Evolutionary conservation across 1,139 yeast species (phyloP), one percentile per base, ranked within the genome.

Genomic region (Hyphopichia fennica): DNA sequence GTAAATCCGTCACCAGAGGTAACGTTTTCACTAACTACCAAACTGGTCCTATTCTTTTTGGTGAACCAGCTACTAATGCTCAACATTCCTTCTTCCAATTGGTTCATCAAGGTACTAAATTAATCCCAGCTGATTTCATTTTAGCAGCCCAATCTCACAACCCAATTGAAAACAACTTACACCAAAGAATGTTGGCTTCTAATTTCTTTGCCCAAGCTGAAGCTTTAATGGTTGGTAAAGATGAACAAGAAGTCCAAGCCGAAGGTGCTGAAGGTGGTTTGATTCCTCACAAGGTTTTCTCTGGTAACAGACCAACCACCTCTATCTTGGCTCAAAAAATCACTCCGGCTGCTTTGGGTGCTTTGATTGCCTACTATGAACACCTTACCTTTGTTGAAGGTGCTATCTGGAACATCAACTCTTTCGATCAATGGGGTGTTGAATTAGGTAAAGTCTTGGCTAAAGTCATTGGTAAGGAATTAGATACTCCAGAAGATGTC

Each of bases 371-470:
- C 41, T 93, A 93, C 81, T 93, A 93, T 75, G 99, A 93, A 75
- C 96, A 90, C 67, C 80, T 89, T 45, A 93, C 98, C 32, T 93
- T 93, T 72, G 91, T 91, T 47, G 99, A 93, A 74, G 99, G 99
- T 71, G 99, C 99, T 46, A 72, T 93, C 61, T 93, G 99, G 99
- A 93, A 95, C 81, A 91, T 93, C 76, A 93, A 93, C 82, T 91
- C 98, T 15, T 93, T 89, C 64, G 99, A 93, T 77, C 99, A 93
- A 79, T 93, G 98, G 96, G 99, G 99, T 71, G 99, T 93, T 59
- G 99, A 93, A 76, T 86, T 93, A 60, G 99, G 99, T 67, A 93
- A 93, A 77, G 95, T 87, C 42, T 82, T 93, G 63, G 99, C 99
- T 63, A 93, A 93, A 84, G 95, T 79, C 49, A 93, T 93, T 62